Evolutionary conservation across 140 eudicot genomes (phyloP).

Genomic region (Artemisia princeps): DNA sequence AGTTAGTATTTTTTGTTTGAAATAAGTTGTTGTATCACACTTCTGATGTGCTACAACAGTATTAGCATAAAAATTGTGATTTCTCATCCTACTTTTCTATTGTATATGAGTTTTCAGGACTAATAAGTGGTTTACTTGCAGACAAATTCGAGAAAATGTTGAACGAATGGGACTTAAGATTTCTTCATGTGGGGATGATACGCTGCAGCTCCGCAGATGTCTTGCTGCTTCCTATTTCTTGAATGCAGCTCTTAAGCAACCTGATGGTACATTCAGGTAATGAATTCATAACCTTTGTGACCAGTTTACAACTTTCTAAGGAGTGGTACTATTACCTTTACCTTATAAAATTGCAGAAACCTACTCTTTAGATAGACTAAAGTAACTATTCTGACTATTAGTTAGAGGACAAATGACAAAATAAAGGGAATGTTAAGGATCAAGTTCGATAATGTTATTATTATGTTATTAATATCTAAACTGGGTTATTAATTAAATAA

Average conservation of each 20-base stretch:
- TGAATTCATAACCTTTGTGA: conserved; percentile 8
- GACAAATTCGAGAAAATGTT: conserved; percentile 72
- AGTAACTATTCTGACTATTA: neutral
- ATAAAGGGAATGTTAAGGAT: neutral
- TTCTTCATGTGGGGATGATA: conserved; percentile 78
- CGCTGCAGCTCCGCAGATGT: conserved; percentile 64
- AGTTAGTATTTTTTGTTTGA: too few species aligned
- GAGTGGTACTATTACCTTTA: neutral
- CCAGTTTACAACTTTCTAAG: neutral
- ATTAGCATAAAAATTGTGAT: neutral
- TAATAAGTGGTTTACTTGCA: conserved; percentile 26
- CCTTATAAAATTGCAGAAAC: conserved; percentile 11
- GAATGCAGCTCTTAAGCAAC: conserved; percentile 81
- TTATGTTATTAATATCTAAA: neutral
- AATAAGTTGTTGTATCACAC: neutral
- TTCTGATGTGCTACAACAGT: neutral
- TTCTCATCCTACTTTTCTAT: neutral
- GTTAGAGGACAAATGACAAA: neutral
- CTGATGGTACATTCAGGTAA: conserved; percentile 83
- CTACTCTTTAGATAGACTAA: neutral
- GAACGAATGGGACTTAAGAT: conserved; percentile 79
- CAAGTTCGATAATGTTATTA: too few species aligned
- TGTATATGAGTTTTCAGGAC: neutral
- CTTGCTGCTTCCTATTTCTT: conserved; percentile 87
- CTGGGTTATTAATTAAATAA: conserved; percentile 10